A percentile compares a stretch with the other conserved stretches of the same genome.
Conservation (phyloP, 192 early-diverging fungal species). For the Mortierella claussenii region DNA sequence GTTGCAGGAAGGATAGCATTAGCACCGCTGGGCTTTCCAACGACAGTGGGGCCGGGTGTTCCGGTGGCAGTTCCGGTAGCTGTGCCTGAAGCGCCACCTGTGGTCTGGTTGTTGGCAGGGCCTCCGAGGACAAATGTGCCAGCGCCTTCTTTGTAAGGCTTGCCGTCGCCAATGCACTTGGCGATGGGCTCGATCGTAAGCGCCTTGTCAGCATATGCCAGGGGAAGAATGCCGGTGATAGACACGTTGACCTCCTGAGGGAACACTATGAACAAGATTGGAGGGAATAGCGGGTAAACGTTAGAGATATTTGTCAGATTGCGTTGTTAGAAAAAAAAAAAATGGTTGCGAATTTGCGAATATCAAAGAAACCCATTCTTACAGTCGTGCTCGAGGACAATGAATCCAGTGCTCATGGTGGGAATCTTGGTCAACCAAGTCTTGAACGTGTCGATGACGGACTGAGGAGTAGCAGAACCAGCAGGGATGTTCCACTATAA, state of each 20-base stretch:
- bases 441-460: slow-evolving; percentile 46
- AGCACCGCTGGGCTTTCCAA: not conserved
- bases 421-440: slow-evolving; percentile 58
- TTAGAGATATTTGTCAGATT: too few species aligned
- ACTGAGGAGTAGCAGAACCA: slow-evolving; percentile 18
- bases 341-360: too few species aligned
- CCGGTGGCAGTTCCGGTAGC: not conserved
- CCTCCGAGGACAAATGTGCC: slow-evolving; percentile 11
- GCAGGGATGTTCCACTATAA: slow-evolving; percentile 47
- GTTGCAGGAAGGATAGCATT: not conserved
- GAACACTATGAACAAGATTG: slow-evolving; percentile 49
- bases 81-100: slow-evolving; percentile 4
- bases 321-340: not conserved
- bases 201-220: slow-evolving; percentile 28
- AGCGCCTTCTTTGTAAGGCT: slow-evolving; percentile 51
- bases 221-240: slow-evolving; percentile 35
- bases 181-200: slow-evolving; percentile 49
- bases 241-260: slow-evolving; percentile 60
- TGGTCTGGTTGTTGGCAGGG: slow-evolving; percentile 2
- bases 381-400: slow-evolving; percentile 65
- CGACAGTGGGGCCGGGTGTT: not conserved
- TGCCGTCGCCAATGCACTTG: slow-evolving; percentile 49
- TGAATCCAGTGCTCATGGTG: slow-evolving; percentile 56
- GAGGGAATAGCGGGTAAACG: too few species aligned
- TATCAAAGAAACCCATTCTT: not conserved